phyloP scores from a whole-genome alignment of 1,139 yeast species.

The Casaregolazyma lundiana region DNA sequence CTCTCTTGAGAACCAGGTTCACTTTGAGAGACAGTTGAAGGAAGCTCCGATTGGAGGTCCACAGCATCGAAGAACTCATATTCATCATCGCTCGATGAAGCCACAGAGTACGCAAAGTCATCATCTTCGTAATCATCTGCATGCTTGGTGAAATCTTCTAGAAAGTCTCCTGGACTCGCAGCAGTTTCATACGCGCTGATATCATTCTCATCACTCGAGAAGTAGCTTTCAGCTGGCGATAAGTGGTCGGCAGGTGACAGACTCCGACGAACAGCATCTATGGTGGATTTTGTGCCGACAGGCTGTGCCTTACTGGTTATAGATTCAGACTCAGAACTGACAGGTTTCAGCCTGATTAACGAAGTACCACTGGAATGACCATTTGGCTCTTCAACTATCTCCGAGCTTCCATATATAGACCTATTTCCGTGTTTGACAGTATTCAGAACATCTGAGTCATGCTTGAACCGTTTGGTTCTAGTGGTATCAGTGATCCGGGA shows the following conservation, averaged over 20 bases:
- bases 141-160: neutral
- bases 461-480: neutral
- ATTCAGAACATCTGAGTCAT: neutral
- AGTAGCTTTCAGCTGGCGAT: neutral
- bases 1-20: neutral
- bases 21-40: neutral
- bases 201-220: slow-evolving; percentile 3
- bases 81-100: neutral
- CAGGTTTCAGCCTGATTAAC: neutral
- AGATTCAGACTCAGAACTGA: neutral
- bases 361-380: neutral
- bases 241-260: neutral
- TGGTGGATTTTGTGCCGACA: neutral
- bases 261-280: neutral
- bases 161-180: slow-evolving; percentile 9
- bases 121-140: neutral
- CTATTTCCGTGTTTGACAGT: neutral
- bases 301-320: neutral
- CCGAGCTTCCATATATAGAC: neutral
- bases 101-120: neutral
- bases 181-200: slow-evolving; percentile 9
- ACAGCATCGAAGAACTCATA: neutral
- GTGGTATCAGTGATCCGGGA: neutral
- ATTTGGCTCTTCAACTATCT: neutral
- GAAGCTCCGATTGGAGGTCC: neutral